Evolutionary conservation across 2,329 filamentous ascomycete genomes (phyloP).

Genomic region (Trichoderma asperellum): DNA sequence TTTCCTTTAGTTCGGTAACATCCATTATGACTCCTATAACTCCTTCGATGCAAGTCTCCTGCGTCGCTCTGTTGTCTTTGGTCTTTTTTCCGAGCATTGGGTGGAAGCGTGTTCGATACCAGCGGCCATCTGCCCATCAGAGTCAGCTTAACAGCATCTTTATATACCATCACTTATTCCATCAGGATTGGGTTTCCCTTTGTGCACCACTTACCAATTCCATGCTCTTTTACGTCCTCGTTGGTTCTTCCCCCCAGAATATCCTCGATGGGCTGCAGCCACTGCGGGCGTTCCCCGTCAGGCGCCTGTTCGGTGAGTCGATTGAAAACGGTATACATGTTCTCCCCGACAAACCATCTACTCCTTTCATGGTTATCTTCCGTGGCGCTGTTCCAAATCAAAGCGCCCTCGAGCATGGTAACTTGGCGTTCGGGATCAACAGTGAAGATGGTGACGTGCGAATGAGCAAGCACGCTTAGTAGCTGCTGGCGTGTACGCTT

Average conservation of each 20-base stretch:
- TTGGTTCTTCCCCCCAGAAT: conserved; percentile 64
- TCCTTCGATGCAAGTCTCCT: conserved; percentile 63
- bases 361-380: conserved; percentile 47
- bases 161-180: background rate
- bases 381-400: conserved; percentile 57
- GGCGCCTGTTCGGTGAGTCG: conserved; percentile 49
- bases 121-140: conserved; percentile 56
- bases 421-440: conserved; percentile 65
- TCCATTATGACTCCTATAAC: conserved; percentile 82
- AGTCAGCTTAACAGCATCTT: conserved; percentile 12
- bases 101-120: conserved; percentile 72
- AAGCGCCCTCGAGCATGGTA: conserved; percentile 70
- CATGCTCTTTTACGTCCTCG: conserved; percentile 68
- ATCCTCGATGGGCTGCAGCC: conserved; percentile 63
- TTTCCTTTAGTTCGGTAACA: conserved; percentile 70
- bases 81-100: conserved; percentile 64
- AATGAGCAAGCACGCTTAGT: conserved; percentile 72
- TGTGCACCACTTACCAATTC: conserved; percentile 49
- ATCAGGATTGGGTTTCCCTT: background rate
- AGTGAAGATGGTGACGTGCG: conserved; percentile 75
- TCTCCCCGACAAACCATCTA: conserved; percentile 60
- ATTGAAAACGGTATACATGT: conserved; percentile 68
- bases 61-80: conserved; percentile 51
- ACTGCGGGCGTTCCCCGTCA: conserved; percentile 51
- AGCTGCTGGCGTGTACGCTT: conserved; percentile 71